phyloP scores from a whole-genome alignment of 768 basidiomycete genomes.

The Solioccasus polychromus region DNA sequence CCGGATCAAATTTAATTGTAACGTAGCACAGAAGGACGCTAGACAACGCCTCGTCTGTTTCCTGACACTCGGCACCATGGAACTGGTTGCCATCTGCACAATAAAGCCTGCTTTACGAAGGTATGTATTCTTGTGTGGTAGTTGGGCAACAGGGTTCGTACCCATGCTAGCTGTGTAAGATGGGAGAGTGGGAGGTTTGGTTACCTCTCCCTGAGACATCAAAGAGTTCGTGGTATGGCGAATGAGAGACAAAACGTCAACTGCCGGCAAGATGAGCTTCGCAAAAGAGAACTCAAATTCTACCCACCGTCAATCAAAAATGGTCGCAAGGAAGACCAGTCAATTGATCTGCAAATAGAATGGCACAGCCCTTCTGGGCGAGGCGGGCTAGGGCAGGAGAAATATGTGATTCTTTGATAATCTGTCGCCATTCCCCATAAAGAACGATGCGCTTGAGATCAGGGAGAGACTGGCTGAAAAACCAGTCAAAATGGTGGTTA shows the following conservation, averaged over 20 bases:
- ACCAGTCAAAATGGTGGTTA: constrained; percentile 44
- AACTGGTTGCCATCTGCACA: neutral
- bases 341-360: constrained; percentile 21
- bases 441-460: constrained; percentile 44
- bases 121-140: neutral
- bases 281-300: neutral
- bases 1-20: constrained; percentile 1
- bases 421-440: constrained; percentile 52
- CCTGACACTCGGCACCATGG: neutral
- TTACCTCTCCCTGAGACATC: no score
- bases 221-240: no score
- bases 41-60: neutral
- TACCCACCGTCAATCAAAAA: constrained; percentile 8
- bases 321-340: constrained; percentile 19
- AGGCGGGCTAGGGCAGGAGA: constrained; percentile 30
- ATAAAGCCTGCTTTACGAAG: no score
- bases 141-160: neutral
- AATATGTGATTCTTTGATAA: constrained; percentile 39
- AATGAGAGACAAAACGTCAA: neutral
- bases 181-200: neutral
- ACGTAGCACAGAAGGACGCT: neutral
- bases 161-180: neutral
- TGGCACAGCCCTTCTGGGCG: constrained; percentile 29
- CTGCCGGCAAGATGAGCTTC: neutral
- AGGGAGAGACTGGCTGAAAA: constrained; percentile 42